Evolutionary conservation across 2,329 filamentous ascomycete genomes (phyloP).

Genomic region (Hypoxylon sp.): DNA sequence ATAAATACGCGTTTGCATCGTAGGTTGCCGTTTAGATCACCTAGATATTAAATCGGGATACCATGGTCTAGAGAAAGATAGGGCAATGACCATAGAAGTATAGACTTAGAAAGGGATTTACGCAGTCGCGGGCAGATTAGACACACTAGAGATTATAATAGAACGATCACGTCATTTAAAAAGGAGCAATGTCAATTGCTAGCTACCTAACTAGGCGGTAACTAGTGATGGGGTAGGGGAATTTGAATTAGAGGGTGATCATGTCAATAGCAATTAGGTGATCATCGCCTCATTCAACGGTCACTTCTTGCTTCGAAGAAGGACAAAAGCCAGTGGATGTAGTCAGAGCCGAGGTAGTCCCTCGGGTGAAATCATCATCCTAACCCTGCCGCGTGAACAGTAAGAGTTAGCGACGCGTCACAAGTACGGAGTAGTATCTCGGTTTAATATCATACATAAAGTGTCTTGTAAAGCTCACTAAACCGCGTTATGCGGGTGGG

Average conservation of each 20-base stretch:
- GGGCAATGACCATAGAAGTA: background rate
- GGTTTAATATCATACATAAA: slow-evolving; percentile 3
- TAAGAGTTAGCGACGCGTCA: background rate
- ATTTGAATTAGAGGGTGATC: background rate
- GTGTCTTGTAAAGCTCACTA: background rate
- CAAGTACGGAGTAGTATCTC: background rate
- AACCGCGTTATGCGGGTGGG: slow-evolving; percentile 2
- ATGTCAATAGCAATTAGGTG: background rate
- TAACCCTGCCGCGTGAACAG: background rate
- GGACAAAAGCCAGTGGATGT: background rate
- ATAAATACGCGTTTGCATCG: slow-evolving; percentile 68
- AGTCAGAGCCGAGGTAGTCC: background rate
- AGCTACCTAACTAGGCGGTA: background rate
- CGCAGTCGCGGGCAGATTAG: background rate
- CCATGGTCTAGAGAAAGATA: background rate
- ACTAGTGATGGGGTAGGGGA: background rate
- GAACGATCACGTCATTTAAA: background rate
- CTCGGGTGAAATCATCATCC: background rate
- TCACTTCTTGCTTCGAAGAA: background rate
- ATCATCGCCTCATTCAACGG: background rate
- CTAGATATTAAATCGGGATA: slow-evolving; percentile 1
- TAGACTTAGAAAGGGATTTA: background rate
- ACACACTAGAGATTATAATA: background rate
- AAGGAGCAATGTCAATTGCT: background rate
- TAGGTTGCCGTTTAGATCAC: slow-evolving; percentile 56